Evolutionary conservation across 2,329 filamentous ascomycete species (phyloP), one percentile per base, ranked within the genome.

Genomic region (Fusarium tupiense): DNA sequence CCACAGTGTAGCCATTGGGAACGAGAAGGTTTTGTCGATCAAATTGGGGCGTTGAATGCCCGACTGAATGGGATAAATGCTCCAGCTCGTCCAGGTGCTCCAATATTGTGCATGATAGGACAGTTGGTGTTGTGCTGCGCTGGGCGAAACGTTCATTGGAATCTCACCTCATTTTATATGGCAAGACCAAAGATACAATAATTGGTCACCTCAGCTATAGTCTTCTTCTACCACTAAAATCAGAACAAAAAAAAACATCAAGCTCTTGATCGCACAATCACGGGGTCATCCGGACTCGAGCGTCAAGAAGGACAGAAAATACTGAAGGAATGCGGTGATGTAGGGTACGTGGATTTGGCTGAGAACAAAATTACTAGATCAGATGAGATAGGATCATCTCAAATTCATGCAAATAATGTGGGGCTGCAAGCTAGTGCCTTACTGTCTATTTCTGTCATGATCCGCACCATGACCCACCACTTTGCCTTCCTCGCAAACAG

Each of bases 371-470:
- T 29, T n/a, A 29, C 10, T 14, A 2, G 4, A 22, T 5, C 20
- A 54, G 19, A 8, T 19, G 4, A 13, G 35, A 56, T 56, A n/a
- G 8, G 1, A 4, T 1, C 1, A 29, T 29, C 19, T 29, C 5
- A 13, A 7, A 7, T 6, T 5, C 0, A 13, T 37, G 4, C 14
- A 29, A 0, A 13, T 11, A 0, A 8, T 13, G 2, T 3, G 5
- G 0, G 8, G 0, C 0, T 0, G 1, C 0, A 2, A 29, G 52
- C 20, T 56, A 56, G 52, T 2, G 8, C 4, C 20, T n/a, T 56
- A 56, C 17, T 8, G 20, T n/a, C 0, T 5, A 19, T 20, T 44
- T 57, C 22, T 57, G 26, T 57, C 53, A 9, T 2, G 0, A 0
- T 0, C 0, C 1, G 3, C 0, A 6, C 0, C 6, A 38, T 24